Conservation (phyloP, 768 basidiomycete species). For the Boletellus emodensis region DNA sequence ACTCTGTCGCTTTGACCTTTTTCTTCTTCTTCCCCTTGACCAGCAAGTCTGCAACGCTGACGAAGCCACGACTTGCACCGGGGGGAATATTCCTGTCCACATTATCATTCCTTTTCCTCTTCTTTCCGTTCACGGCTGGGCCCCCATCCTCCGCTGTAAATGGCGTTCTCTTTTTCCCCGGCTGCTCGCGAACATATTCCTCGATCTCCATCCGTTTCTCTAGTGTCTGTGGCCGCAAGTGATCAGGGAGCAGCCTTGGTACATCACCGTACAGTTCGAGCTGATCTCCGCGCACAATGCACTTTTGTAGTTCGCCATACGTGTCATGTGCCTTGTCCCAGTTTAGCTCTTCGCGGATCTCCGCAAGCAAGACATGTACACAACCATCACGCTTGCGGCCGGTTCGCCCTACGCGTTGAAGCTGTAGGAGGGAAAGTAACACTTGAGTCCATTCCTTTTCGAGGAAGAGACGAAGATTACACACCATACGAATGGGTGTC, state of each 20-base stretch:
- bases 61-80: constrained; percentile 70
- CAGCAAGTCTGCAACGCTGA: constrained; percentile 61
- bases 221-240: constrained; percentile 70
- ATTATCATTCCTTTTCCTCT: constrained; percentile 71
- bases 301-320: constrained; percentile 85
- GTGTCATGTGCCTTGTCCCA: constrained; percentile 83
- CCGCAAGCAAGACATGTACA: constrained; percentile 89
- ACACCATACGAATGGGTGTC: constrained; percentile 92
- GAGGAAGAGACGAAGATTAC: constrained; percentile 16
- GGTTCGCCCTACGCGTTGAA: constrained; percentile 94
- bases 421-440: constrained; percentile 40
- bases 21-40: constrained; percentile 52
- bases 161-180: constrained; percentile 31
- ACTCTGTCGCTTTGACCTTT: constrained; percentile 36
- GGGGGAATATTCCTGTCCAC: constrained; percentile 65
- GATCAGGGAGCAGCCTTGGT: constrained; percentile 74
- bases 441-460: neutral
- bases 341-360: constrained; percentile 86
- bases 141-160: constrained; percentile 24
- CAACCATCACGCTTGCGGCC: constrained; percentile 87
- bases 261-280: constrained; percentile 95
- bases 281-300: constrained; percentile 79
- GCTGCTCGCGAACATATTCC: constrained; percentile 56
- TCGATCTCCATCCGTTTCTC: constrained; percentile 84
- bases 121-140: constrained; percentile 38